Evolutionary conservation across 1,284 basidiomycete species (phyloP).

Genomic region (Heterobasidion occidentale): DNA sequence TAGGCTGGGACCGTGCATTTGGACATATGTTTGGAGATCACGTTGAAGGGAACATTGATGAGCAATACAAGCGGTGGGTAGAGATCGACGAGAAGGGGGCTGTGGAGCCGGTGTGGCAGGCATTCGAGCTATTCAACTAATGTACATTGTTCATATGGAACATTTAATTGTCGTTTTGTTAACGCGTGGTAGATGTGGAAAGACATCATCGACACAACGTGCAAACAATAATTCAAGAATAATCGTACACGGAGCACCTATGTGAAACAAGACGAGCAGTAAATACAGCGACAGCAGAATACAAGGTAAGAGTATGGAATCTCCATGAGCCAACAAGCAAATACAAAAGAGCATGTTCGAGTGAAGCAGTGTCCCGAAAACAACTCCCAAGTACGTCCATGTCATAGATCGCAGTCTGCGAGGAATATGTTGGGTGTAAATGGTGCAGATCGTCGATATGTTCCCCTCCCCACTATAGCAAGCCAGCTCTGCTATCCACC

Average conservation of each 20-base stretch:
- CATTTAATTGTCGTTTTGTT: background rate
- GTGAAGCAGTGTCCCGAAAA: too few species aligned
- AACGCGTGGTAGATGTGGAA: background rate
- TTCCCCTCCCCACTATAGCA: too few species aligned
- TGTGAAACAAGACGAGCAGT: background rate
- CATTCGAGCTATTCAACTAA: slow-evolving; percentile 34
- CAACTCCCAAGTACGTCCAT: too few species aligned
- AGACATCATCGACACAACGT: background rate
- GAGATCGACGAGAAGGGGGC: slow-evolving; percentile 50
- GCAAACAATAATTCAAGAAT: background rate
- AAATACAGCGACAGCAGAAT: background rate
- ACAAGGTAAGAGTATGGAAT: background rate
- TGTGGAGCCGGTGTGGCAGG: slow-evolving; percentile 46
- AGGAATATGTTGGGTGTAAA: too few species aligned
- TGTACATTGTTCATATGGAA: background rate
- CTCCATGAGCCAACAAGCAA: background rate
- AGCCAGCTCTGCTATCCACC: too few species aligned
- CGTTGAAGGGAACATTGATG: slow-evolving; percentile 37
- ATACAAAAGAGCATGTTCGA: background rate
- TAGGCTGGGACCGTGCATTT: slow-evolving; percentile 60
- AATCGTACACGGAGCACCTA: background rate
- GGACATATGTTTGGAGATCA: slow-evolving; percentile 32
- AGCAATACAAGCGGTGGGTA: slow-evolving; percentile 42
- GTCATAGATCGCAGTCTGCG: too few species aligned
- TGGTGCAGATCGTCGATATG: too few species aligned